These are phyloP conservation scores for Senecio squalidus DNA, from an alignment of 140 eudicot species.

Conservation along the genomic window DNA sequence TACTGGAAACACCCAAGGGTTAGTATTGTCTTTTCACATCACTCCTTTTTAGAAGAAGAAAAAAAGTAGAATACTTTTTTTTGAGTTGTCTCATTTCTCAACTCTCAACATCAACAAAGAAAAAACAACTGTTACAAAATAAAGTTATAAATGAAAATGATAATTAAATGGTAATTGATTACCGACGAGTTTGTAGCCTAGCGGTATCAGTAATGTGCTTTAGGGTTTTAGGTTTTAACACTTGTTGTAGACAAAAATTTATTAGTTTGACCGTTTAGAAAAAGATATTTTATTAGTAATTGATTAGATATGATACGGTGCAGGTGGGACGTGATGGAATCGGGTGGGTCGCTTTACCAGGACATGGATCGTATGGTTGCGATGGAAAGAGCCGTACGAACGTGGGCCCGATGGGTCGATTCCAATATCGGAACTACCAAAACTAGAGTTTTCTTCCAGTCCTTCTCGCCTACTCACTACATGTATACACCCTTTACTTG, in stretches of 20 bases:
- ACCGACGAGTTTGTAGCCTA: too few relatives aligned
- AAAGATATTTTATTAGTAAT: neutral
- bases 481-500: conserved; percentile 37
- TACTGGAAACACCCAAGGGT: conserved; percentile 87
- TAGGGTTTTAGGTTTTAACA: too few relatives aligned
- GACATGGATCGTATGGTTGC: conserved; percentile 90
- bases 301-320: conserved; percentile 18
- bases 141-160: too few relatives aligned
- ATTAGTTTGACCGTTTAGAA: too few relatives aligned
- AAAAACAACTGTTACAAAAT: too few relatives aligned
- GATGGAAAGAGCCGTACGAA: conserved; percentile 63
- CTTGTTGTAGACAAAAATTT: too few relatives aligned
- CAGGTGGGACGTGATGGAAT: conserved; percentile 92
- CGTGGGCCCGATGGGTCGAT: conserved; percentile 95
- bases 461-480: conserved; percentile 93
- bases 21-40: conserved; percentile 3
- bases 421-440: conserved; percentile 50
- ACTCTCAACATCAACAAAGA: too few relatives aligned
- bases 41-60: too few relatives aligned
- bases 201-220: too few relatives aligned
- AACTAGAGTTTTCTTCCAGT: conserved; percentile 77
- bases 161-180: too few relatives aligned
- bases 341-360: conserved; percentile 62
- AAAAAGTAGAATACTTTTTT: too few relatives aligned
- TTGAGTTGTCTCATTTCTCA: too few relatives aligned